Evolutionary conservation across 2,329 filamentous ascomycete genomes (phyloP).

Genomic region (Proliferodiscus dingleyae): DNA sequence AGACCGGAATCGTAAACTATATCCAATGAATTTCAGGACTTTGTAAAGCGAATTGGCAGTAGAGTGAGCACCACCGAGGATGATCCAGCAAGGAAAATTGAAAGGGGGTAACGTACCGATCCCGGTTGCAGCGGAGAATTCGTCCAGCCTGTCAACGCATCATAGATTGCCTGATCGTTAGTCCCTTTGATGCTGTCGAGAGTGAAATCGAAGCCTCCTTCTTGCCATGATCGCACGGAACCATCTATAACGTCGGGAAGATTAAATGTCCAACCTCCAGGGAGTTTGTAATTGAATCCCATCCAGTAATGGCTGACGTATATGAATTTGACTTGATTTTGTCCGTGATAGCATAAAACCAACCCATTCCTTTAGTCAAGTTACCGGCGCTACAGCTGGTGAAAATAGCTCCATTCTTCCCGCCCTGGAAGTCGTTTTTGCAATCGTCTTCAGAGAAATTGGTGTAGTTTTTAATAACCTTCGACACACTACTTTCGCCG

Average conservation of each 20-base stretch:
- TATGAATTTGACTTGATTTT: not conserved
- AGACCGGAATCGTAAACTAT: no score
- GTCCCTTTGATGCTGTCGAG: not conserved
- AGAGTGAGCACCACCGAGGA: no score
- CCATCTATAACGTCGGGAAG: not conserved
- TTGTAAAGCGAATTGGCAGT: no score
- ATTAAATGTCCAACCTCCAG: not conserved
- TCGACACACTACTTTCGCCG: not conserved
- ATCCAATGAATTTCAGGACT: no score
- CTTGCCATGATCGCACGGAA: not conserved
- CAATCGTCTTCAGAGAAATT: not conserved
- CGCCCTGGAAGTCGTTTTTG: not conserved
- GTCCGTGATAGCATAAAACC: not conserved
- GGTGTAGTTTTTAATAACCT: not conserved
- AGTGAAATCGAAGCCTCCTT: not conserved
- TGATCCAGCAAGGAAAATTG: no score
- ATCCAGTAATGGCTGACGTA: not conserved
- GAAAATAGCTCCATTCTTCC: not conserved
- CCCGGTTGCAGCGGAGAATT: no score
- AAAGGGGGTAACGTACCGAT: no score
- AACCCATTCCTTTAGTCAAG: not conserved
- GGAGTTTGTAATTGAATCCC: not conserved
- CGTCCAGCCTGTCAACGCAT: no score
- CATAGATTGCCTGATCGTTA: no score
- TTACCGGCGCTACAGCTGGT: not conserved